Evolutionary conservation across 106 monocot species (phyloP).

Genomic region (Xerophyta viscosa): DNA sequence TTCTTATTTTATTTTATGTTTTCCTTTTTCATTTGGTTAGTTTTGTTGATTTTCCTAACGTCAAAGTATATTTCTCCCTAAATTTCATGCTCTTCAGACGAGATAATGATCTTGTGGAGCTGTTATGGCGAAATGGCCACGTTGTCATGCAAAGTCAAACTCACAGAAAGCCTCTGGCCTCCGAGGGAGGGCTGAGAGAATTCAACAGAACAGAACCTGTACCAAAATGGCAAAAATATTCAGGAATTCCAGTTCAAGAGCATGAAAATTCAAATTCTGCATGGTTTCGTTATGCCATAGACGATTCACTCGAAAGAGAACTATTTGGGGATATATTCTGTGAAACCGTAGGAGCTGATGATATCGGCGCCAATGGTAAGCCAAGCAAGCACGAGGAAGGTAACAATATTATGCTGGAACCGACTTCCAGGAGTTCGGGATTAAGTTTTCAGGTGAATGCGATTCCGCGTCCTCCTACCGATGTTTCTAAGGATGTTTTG

Average conservation of each 20-base stretch:
- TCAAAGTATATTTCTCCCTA: background rate
- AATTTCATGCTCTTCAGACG: slow-evolving; percentile 15
- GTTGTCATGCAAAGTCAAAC: slow-evolving; percentile 62
- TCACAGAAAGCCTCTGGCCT: slow-evolving; percentile 12
- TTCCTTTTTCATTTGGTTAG: no score
- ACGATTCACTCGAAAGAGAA: slow-evolving; percentile 63
- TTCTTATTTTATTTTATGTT: background rate
- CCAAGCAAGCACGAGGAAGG: slow-evolving; percentile 8
- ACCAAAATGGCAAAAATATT: background rate
- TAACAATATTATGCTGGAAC: background rate
- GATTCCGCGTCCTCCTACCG: background rate
- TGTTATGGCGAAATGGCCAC: slow-evolving; percentile 58
- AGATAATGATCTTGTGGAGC: slow-evolving; percentile 57
- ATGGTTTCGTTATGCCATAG: slow-evolving; percentile 57
- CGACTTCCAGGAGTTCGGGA: slow-evolving; percentile 1
- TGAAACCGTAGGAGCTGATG: slow-evolving; percentile 23
- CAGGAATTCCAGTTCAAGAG: slow-evolving; percentile 16
- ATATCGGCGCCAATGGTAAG: slow-evolving; percentile 3
- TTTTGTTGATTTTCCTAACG: no score
- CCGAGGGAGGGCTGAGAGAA: slow-evolving; percentile 7
- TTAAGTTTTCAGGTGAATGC: slow-evolving; percentile 1
- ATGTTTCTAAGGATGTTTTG: background rate
- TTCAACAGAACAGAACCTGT: slow-evolving; percentile 6
- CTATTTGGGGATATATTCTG: slow-evolving; percentile 55
- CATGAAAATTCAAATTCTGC: slow-evolving; percentile 33